Evolutionary conservation across 306 rosid species (phyloP), one percentile per base, ranked within the genome.

Genomic region (Cicer bijugum): DNA sequence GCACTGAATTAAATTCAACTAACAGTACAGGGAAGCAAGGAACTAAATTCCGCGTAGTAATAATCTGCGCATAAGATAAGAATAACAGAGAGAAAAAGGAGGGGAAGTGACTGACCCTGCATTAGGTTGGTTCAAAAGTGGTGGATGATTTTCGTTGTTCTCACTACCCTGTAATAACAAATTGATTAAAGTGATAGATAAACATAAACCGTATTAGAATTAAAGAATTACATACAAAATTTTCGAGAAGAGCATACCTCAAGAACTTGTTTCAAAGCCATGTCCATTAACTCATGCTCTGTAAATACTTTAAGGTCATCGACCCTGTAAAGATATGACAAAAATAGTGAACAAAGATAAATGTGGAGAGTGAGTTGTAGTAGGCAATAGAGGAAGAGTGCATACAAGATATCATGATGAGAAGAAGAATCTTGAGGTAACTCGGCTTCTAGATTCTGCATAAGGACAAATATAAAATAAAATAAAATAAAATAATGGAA

Each of bases 201-300:
- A 28, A 28, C 35, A 28, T 47, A 72, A 77, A 64, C 14, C 33
- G 48, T 46, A 35, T 12, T 9, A 50, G 20, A 57, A 70, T 44
- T 6, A 33, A 33, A 35, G 45, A 28, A 12, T 6, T 20, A 6
- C 3, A 7, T 2, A 14, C 9, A 71, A 44, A 60, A 7, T n/a
- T 39, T 4, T 28, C 0, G 6, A 37, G 7, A 42, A 16, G 64
- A 47, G 4, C 39, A 44, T 45, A 88, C 96, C 86, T 86, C 64
- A 38, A 84, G 77, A 4, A 86, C 87, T 84, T 77, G 86, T 75
- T 84, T 88, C 83, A 91, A 78, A 76, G 97, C 96, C 92, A 86
- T 84, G 72, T 93, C 90, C 80, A 93, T 87, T 65, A 93, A 81
- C 65, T 93, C 91, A 14, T 86, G 93, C 23, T 88, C 98, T 6